These are phyloP conservation scores for Cercospora brassicicola DNA, from an alignment of 2,329 filamentous ascomycete species.

Conservation along the genomic window DNA sequence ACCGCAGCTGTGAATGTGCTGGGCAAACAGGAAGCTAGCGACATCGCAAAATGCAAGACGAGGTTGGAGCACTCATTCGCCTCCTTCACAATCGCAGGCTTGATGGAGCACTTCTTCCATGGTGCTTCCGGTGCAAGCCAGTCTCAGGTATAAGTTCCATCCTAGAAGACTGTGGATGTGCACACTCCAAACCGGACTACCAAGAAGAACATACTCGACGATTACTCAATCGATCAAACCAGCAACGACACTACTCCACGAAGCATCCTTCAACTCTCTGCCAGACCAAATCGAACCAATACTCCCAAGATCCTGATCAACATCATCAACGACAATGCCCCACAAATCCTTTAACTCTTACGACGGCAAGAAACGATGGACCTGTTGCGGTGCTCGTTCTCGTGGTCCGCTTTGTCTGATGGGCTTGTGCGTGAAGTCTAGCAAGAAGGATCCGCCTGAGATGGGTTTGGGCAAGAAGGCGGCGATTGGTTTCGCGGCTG, in stretches of 20 bases:
- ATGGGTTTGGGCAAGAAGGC: background rate
- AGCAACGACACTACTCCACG: background rate
- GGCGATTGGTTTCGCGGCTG: background rate
- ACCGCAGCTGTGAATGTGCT: background rate
- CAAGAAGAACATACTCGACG: background rate
- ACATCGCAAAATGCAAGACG: background rate
- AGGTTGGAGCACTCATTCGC: background rate
- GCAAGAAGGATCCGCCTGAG: background rate
- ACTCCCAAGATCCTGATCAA: background rate
- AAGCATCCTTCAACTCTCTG: background rate
- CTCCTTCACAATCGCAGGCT: background rate
- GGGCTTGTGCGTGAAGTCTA: background rate
- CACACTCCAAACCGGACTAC: background rate
- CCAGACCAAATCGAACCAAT: background rate
- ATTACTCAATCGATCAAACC: background rate
- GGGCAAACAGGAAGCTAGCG: background rate
- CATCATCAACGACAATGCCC: background rate
- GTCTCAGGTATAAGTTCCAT: background rate
- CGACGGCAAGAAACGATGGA: slow-evolving; percentile 9
- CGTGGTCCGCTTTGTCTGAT: slow-evolving; percentile 5
- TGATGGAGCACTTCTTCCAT: background rate
- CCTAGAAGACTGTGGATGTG: background rate
- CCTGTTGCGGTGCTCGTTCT: background rate
- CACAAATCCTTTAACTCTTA: background rate
- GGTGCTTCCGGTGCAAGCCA: background rate